These are phyloP conservation scores for Pseudoneurospora amorphoporcata DNA, from an alignment of 495 filamentous ascomycete species.

Conservation along the genomic window DNA sequence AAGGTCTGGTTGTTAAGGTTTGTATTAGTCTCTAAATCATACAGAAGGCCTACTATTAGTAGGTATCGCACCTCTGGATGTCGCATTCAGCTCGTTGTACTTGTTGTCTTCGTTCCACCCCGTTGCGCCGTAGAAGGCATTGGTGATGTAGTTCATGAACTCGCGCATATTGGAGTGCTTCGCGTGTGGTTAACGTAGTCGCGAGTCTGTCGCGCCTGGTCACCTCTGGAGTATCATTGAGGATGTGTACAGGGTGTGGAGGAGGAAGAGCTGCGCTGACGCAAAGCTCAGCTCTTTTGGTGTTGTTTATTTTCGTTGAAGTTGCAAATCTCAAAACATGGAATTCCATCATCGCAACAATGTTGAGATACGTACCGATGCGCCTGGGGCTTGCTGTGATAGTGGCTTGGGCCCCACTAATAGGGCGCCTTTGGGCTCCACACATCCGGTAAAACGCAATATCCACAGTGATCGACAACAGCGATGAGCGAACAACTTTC, in stretches of 20 bases:
- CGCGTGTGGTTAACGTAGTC: constrained; percentile 3
- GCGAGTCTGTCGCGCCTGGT: constrained; percentile 6
- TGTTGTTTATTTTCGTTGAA: background rate
- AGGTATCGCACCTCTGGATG: constrained; percentile 55
- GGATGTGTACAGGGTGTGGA: background rate
- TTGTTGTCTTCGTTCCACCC: constrained; percentile 90
- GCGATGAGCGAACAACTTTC: background rate
- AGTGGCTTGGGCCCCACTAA: background rate
- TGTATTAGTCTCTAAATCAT: background rate
- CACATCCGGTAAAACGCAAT: background rate
- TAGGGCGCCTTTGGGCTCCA: background rate
- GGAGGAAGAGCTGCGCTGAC: background rate
- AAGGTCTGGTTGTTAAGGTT: constrained; percentile 44
- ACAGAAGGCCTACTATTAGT: constrained; percentile 6
- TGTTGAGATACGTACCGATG: background rate
- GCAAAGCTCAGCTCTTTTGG: background rate
- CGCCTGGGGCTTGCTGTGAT: background rate
- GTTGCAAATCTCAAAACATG: background rate
- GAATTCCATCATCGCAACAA: background rate
- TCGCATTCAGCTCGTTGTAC: constrained; percentile 79
- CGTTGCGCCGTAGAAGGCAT: constrained; percentile 78
- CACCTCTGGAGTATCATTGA: constrained; percentile 15
- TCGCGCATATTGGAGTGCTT: constrained; percentile 57
- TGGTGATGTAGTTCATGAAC: constrained; percentile 97
- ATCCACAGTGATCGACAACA: background rate